Conservation (phyloP, 2,329 filamentous ascomycete genomes). For the Trichocomaceae sp. region DNA sequence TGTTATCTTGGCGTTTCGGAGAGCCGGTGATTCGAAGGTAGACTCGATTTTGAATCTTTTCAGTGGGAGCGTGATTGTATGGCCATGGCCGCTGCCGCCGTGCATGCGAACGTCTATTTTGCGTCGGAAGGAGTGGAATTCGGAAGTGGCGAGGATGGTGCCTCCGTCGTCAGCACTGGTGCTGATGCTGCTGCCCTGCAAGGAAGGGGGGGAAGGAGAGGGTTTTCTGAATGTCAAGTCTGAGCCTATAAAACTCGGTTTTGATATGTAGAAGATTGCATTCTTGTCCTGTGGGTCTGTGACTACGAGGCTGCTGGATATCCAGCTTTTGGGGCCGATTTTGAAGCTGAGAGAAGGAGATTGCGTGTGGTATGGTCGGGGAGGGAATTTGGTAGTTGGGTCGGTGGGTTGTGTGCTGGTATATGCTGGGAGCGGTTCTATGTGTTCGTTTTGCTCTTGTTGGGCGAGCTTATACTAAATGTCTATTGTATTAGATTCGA, state of each 20-base stretch:
- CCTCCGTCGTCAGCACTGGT: neutral
- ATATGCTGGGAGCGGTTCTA: neutral
- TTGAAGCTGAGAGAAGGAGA: neutral
- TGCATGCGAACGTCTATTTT: neutral
- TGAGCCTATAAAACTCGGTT: neutral
- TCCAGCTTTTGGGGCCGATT: neutral
- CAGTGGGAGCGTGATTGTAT: neutral
- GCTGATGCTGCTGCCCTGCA: neutral
- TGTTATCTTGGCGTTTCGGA: neutral
- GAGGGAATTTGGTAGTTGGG: neutral
- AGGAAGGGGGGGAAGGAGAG: neutral
- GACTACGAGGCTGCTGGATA: neutral
- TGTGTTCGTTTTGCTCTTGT: neutral
- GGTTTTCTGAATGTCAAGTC: neutral
- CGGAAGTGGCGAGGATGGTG: neutral
- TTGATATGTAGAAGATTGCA: neutral
- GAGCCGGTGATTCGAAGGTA: neutral
- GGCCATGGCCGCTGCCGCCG: too few species aligned
- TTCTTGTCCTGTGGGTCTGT: neutral
- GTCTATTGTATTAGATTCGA: neutral
- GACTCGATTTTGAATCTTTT: neutral
- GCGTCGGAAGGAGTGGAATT: neutral
- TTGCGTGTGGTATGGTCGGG: neutral
- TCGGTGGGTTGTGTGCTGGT: neutral
- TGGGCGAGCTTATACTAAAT: neutral